Conservation (phyloP, 2,329 filamentous ascomycete species). For the Stachybotrys elegans region DNA sequence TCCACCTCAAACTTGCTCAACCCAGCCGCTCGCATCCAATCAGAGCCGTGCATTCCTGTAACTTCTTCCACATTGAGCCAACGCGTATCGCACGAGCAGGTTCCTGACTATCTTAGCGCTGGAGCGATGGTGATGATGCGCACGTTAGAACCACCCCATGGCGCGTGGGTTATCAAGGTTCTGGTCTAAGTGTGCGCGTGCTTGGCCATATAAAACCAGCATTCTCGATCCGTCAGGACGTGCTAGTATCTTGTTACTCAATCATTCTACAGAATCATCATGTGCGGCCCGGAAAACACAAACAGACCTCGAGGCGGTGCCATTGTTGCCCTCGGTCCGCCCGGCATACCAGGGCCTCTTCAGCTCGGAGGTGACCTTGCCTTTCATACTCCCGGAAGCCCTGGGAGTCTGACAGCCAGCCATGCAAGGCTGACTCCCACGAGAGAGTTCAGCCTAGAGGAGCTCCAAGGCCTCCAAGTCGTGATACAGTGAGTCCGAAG, state of each 20-base stretch:
- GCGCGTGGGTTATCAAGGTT: not conserved
- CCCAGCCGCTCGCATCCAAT: too few species aligned
- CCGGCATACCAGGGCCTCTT: slow-evolving; percentile 1
- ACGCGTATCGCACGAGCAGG: not conserved
- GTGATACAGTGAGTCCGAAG: slow-evolving; percentile 37
- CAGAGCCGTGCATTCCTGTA: too few species aligned
- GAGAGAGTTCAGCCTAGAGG: slow-evolving; percentile 10
- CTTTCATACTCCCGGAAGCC: slow-evolving; percentile 37
- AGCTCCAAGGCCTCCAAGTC: slow-evolving; percentile 24
- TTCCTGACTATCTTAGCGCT: not conserved
- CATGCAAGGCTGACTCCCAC: slow-evolving; percentile 35
- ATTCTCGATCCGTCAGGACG: not conserved
- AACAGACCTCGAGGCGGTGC: slow-evolving; percentile 39
- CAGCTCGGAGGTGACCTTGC: slow-evolving; percentile 31
- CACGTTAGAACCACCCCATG: too few species aligned
- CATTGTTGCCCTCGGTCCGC: slow-evolving; percentile 33
- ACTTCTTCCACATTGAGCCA: too few species aligned
- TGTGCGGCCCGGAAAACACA: slow-evolving; percentile 40
- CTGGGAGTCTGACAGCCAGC: slow-evolving; percentile 31
- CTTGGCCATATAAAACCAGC: not conserved
- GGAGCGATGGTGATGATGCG: not conserved
- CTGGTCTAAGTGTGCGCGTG: not conserved
- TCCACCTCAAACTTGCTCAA: slow-evolving; percentile 21
- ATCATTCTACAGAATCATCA: slow-evolving; percentile 15
- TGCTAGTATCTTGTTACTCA: not conserved